Evolutionary conservation across 257 asterid species (phyloP).

Genomic region (Anisodus tanguticus): DNA sequence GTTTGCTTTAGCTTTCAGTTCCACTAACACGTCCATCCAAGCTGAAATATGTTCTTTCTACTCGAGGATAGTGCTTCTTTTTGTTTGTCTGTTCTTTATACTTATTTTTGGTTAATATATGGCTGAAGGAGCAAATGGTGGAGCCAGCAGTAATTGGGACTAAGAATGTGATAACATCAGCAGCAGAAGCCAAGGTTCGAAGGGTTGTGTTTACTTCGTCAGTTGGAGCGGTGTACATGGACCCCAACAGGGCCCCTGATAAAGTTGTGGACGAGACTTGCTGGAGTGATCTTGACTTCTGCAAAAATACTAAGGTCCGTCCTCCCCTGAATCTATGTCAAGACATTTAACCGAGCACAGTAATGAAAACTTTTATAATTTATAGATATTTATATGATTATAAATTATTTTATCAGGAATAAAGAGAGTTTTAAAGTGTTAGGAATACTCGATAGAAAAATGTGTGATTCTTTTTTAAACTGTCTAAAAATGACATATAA

Average conservation of each 20-base stretch:
- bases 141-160: slow-evolving; percentile 95
- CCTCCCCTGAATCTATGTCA: too few relatives aligned
- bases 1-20: neutral
- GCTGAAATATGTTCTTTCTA: neutral
- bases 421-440: too few relatives aligned
- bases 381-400: too few relatives aligned
- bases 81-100: neutral
- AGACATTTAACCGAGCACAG: too few relatives aligned
- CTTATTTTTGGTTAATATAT: neutral
- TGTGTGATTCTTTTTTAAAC: too few relatives aligned
- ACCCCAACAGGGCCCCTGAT: slow-evolving; percentile 68
- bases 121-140: slow-evolving; percentile 87
- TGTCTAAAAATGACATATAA: too few relatives aligned
- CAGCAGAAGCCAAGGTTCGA: slow-evolving; percentile 75
- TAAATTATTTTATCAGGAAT: too few relatives aligned
- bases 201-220: slow-evolving; percentile 91
- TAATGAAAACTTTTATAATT: too few relatives aligned
- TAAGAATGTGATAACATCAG: slow-evolving; percentile 71
- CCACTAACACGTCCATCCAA: neutral
- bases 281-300: slow-evolving; percentile 95
- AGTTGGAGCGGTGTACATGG: slow-evolving; percentile 89
- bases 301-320: slow-evolving; percentile 84
- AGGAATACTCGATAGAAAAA: too few relatives aligned
- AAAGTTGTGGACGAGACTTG: slow-evolving; percentile 84
- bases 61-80: neutral